A percentile compares a stretch with the other conserved stretches of the same genome.
phyloP scores from a whole-genome alignment of 495 filamentous ascomycete genomes.

The Parmelia sp. region DNA sequence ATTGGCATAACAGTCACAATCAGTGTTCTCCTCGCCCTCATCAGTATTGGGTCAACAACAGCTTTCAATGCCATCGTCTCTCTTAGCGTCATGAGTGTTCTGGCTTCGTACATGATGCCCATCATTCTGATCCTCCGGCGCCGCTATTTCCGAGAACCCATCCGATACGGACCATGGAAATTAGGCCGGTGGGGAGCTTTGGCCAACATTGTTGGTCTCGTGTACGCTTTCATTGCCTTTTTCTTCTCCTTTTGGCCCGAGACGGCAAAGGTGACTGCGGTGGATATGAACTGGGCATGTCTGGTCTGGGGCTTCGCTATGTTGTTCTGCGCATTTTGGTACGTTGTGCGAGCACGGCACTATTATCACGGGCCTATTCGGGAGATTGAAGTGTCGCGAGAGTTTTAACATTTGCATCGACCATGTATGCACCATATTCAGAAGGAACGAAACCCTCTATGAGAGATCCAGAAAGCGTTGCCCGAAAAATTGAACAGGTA shows the following conservation, averaged over 20 bases:
- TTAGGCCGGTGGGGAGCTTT: constrained; percentile 24
- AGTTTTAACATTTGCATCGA: background rate
- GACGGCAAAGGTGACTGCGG: constrained; percentile 26
- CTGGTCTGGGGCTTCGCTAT: constrained; percentile 24
- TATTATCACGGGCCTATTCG: constrained; percentile 8
- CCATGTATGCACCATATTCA: background rate
- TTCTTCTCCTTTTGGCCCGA: constrained; percentile 32
- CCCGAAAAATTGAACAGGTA: too few species aligned
- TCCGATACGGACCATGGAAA: constrained; percentile 28
- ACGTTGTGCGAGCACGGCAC: constrained; percentile 7
- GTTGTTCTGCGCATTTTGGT: background rate
- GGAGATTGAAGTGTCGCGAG: background rate
- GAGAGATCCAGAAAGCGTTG: too few species aligned
- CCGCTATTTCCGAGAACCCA: constrained; percentile 22
- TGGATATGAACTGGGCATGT: constrained; percentile 35
- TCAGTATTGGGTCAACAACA: constrained; percentile 44
- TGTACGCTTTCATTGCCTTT: constrained; percentile 29
- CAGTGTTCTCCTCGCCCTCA: constrained; percentile 35
- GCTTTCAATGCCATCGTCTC: constrained; percentile 48
- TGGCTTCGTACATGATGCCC: constrained; percentile 36
- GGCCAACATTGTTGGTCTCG: constrained; percentile 29
- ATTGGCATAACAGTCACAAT: constrained; percentile 40
- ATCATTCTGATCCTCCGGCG: constrained; percentile 18
- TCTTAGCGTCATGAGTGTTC: constrained; percentile 30
- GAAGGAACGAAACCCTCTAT: too few species aligned